Percentiles rank a stretch among this genome's conserved stretches.
Conservation (phyloP, 345 rosid species). For the Mallotus nudiflorus region DNA sequence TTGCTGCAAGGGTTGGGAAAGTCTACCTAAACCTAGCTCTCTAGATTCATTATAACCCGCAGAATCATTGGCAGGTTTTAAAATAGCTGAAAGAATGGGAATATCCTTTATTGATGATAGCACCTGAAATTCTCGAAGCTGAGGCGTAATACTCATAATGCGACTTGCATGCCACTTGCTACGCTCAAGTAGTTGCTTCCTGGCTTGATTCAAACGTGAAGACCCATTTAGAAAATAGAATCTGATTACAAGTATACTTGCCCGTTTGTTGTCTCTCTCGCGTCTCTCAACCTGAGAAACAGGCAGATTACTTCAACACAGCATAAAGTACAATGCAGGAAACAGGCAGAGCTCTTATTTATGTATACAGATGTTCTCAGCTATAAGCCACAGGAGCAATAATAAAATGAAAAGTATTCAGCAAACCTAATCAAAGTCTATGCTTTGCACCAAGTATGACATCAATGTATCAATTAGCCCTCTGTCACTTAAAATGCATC, state of each 20-base stretch:
- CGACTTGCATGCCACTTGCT: slow-evolving; percentile 97
- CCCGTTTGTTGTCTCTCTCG: slow-evolving; percentile 75
- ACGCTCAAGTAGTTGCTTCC: slow-evolving; percentile 87
- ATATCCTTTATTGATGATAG: slow-evolving; percentile 67
- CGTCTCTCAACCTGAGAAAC: slow-evolving; percentile 88
- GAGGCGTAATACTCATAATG: slow-evolving; percentile 84
- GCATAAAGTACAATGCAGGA: not conserved
- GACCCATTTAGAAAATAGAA: slow-evolving; percentile 83
- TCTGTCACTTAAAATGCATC: not conserved
- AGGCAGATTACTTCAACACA: slow-evolving; percentile 23
- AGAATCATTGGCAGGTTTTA: slow-evolving; percentile 57
- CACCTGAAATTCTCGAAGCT: slow-evolving; percentile 95
- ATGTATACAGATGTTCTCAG: not conserved
- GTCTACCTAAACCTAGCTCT: slow-evolving; percentile 44
- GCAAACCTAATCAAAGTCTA: not conserved
- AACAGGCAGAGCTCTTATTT: not conserved
- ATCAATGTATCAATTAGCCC: not conserved
- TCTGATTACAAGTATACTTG: slow-evolving; percentile 67
- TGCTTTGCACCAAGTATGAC: not conserved
- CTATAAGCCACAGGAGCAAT: not conserved
- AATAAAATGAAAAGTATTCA: not conserved
- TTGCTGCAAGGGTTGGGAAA: slow-evolving; percentile 63
- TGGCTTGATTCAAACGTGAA: slow-evolving; percentile 77
- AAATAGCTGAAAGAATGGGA: slow-evolving; percentile 72
- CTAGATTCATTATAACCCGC: slow-evolving; percentile 34